Conservation (phyloP, 192 early-diverging fungal species). For the Glomus cerebriforme region DNA sequence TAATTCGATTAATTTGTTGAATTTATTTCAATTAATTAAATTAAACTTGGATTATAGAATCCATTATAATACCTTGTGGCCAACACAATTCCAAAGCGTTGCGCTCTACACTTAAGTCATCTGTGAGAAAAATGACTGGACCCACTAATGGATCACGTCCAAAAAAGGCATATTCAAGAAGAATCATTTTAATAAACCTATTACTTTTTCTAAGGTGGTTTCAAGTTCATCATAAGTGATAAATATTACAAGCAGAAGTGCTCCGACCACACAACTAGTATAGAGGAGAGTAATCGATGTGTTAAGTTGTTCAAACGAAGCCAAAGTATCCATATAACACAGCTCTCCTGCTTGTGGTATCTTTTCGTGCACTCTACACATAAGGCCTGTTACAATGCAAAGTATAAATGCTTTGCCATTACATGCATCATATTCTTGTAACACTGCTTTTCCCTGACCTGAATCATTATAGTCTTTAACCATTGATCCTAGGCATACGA, state of each 20-base stretch:
- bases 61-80: neutral
- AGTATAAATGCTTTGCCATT: neutral
- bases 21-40: too few species aligned
- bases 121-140: neutral
- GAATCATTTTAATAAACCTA: constrained; percentile 7
- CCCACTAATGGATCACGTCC: neutral
- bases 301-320: neutral
- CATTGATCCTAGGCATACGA: neutral
- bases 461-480: neutral
- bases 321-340: neutral
- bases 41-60: too few species aligned
- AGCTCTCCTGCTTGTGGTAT: neutral
- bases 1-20: too few species aligned
- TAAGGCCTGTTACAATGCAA: neutral
- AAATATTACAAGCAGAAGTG: neutral
- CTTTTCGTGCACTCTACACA: neutral
- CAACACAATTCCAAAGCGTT: constrained; percentile 1
- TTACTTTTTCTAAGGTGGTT: neutral
- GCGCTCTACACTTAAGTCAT: neutral
- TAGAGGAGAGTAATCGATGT: neutral
- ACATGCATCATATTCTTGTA: neutral
- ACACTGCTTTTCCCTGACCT: neutral
- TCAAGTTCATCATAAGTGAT: constrained; percentile 2
- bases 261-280: neutral
- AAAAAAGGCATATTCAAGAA: neutral